Base-by-base conservation (phyloP, 345 rosid species). In the Firmiana major region DNA sequence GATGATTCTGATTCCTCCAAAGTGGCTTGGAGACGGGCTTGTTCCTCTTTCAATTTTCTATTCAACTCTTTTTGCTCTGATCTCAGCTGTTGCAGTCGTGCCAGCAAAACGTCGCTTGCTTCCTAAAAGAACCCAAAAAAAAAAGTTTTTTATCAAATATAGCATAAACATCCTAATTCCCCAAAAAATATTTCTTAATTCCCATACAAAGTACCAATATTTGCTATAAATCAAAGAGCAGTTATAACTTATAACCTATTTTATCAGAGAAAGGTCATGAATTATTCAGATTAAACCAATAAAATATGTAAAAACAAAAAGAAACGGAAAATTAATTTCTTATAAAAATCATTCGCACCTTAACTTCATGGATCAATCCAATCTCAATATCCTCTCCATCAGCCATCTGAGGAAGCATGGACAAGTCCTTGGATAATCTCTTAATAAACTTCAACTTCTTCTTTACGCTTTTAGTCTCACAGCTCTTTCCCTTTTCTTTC, bases 31-130 rank as follows among this genome's bases (percentile, higher is more conserved):
- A 81, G 83, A 83, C 76, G 83, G 5, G 87, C 86, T 78, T 80
- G 86, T 15, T 89, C 92, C 72, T 84, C 76, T 81, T 90, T 89
- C 82, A 76, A 79, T 67, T 81, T 83, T 68, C 80, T 85, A 85
- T 89, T 89, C 83, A 87, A 63, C 55, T 83, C 79, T 71, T 92
- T 88, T 40, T 89, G 87, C 78, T 89, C 89, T 19, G 89, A 78
- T 85, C 81, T 89, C 77, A 90, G 77, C 79, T 82, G 78, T 42
- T 89, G 80, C 7, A 92, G 78, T 62, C 86, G 91, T 76, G 85
- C 81, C 65, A 84, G 53, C 46, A 90, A 65, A 54, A 82, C 80
- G 65, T 80, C 89, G 24, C 92, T 83, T 0, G 92, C 87, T 81
- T 90, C 94, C 97, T 92, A 83, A 69, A 66, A 53, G 15, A 42